Conservation (phyloP, 1,284 basidiomycete genomes). For the Boletus semigastroideus region DNA sequence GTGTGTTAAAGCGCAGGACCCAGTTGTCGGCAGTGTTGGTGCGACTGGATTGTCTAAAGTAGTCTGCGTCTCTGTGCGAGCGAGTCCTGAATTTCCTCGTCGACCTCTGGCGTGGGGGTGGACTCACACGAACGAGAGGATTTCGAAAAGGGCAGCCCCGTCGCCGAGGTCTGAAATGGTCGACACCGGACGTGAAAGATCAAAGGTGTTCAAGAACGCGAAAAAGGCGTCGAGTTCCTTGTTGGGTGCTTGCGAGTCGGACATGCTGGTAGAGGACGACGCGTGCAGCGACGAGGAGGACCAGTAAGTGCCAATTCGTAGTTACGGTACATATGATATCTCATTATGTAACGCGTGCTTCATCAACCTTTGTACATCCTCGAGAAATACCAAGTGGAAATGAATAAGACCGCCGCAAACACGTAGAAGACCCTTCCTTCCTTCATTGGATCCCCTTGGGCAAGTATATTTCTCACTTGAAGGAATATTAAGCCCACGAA, state of each 20-base stretch:
- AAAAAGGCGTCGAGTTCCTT: constrained; percentile 76
- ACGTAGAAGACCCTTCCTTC: constrained; percentile 85
- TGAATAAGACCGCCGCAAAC: constrained; percentile 56
- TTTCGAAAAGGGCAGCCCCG: constrained; percentile 69
- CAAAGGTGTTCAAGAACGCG: constrained; percentile 74
- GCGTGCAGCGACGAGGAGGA: constrained; percentile 4
- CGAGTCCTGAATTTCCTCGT: constrained; percentile 11
- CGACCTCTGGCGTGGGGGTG: background rate
- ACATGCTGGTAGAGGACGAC: constrained; percentile 33
- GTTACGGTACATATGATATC: constrained; percentile 2
- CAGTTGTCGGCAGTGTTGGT: constrained; percentile 73
- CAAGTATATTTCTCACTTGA: constrained; percentile 73
- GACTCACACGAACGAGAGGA: constrained; percentile 70
- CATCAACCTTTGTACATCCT: constrained; percentile 40
- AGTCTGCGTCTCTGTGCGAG: constrained; percentile 66
- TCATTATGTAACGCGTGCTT: constrained; percentile 30
- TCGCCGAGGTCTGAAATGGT: constrained; percentile 70
- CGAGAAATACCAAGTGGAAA: constrained; percentile 39
- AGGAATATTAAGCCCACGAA: constrained; percentile 81
- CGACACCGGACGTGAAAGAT: constrained; percentile 59
- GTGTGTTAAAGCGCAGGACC: constrained; percentile 81
- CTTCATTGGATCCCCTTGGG: constrained; percentile 59
- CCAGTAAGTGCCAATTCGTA: background rate
- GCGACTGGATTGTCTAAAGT: constrained; percentile 67
- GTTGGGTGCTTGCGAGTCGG: constrained; percentile 48